Evolutionary conservation across 176 grass and related monocot genomes (phyloP).

Genomic region (Juncus inflexus): DNA sequence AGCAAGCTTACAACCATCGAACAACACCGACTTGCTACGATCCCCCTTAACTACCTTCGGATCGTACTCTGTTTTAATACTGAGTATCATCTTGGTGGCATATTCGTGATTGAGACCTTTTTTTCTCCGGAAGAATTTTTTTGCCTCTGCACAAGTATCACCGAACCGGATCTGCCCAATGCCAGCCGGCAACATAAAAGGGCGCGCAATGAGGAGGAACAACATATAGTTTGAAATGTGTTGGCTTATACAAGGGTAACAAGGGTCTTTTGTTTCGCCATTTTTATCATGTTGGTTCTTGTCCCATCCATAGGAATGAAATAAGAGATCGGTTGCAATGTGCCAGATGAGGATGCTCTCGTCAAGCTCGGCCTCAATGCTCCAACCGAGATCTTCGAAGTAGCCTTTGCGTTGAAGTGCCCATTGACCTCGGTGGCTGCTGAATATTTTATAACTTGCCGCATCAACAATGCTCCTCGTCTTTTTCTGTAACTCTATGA

Average conservation of each 20-base stretch:
- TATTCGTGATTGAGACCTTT: not conserved
- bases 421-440: constrained; percentile 10
- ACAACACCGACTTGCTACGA: constrained; percentile 13
- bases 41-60: constrained; percentile 6
- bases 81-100: not conserved
- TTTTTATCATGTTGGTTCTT: not conserved
- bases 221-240: constrained; percentile 12
- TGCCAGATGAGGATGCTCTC: constrained; percentile 28
- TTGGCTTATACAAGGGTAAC: no score
- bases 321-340: constrained; percentile 36
- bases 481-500: constrained; percentile 45
- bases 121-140: not conserved
- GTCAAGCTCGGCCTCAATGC: constrained; percentile 27
- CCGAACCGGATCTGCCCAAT: not conserved
- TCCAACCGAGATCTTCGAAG: constrained; percentile 23
- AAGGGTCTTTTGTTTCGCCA: not conserved
- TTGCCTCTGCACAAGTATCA: constrained; percentile 6
- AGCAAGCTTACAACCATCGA: constrained; percentile 10
- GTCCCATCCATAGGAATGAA: not conserved
- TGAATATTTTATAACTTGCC: constrained; percentile 37
- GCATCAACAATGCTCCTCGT: constrained; percentile 27
- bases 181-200: constrained; percentile 4
- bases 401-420: no score
- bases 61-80: not conserved
- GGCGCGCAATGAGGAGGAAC: constrained; percentile 2